Percentiles rank a stretch among this genome's conserved stretches.
These are phyloP conservation scores for Paradendryphiella salina DNA, from an alignment of 2,329 filamentous ascomycete genomes.

Conservation along the genomic window DNA sequence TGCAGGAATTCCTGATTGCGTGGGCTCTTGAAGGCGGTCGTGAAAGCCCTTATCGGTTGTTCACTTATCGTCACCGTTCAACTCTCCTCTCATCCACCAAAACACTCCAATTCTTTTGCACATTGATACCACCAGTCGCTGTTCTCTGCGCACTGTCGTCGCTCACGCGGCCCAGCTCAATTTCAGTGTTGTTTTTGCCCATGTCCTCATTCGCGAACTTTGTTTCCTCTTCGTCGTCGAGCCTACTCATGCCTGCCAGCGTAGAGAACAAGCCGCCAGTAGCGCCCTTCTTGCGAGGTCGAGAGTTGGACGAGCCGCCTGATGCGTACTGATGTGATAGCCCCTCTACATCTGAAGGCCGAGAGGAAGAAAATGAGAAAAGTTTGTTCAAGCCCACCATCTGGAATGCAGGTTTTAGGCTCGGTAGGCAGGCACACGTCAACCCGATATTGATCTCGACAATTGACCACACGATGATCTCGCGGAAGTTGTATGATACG, in stretches of 20 bases:
- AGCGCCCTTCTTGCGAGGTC: slow-evolving; percentile 25
- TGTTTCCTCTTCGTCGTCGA: slow-evolving; percentile 22
- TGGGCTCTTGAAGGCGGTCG: not conserved
- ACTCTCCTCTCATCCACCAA: slow-evolving; percentile 8
- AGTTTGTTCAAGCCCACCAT: slow-evolving; percentile 23
- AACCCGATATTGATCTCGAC: slow-evolving; percentile 35
- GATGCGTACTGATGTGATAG: not conserved
- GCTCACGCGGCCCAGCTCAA: slow-evolving; percentile 13
- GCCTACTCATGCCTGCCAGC: slow-evolving; percentile 22
- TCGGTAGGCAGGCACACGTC: slow-evolving; percentile 28
- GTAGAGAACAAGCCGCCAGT: slow-evolving; percentile 29
- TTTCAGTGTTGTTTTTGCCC: slow-evolving; percentile 15
- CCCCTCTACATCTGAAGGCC: slow-evolving; percentile 14
- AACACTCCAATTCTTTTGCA: slow-evolving; percentile 15
- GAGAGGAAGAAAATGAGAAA: slow-evolving; percentile 26
- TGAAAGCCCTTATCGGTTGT: not conserved
- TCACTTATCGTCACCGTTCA: not conserved
- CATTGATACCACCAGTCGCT: slow-evolving; percentile 1
- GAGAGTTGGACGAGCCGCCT: not conserved
- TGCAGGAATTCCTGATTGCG: not conserved
- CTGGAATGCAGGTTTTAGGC: slow-evolving; percentile 22
- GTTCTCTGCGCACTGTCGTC: slow-evolving; percentile 9
- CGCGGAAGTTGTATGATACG: slow-evolving; percentile 32
- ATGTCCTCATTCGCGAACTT: slow-evolving; percentile 15
- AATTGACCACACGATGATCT: slow-evolving; percentile 31